Percentiles rank a stretch among this genome's conserved stretches.
Evolutionary conservation across 129 eudicot genomes (phyloP).

Genomic region (Centaurea solstitialis): DNA sequence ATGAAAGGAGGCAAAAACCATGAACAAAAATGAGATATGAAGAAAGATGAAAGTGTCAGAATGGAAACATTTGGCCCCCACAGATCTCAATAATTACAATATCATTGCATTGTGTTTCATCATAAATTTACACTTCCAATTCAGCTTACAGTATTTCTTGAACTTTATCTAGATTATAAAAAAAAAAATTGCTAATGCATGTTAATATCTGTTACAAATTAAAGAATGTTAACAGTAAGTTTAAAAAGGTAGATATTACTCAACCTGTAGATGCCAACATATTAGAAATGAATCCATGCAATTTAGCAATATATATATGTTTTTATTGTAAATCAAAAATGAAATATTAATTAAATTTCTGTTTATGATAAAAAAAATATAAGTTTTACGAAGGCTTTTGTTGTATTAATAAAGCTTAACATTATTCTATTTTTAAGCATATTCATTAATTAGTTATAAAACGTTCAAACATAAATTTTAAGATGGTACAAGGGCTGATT

Average conservation of each 20-base stretch:
- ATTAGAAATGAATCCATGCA: not conserved
- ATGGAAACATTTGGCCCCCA: slow-evolving; percentile 26
- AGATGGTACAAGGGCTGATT: no score
- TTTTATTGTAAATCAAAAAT: not conserved
- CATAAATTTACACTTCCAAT: not conserved
- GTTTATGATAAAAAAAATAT: no score
- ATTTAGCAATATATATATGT: no score
- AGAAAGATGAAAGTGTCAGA: not conserved
- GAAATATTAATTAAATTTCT: no score
- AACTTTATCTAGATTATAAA: not conserved
- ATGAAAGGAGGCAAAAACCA: slow-evolving; percentile 5
- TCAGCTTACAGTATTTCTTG: not conserved
- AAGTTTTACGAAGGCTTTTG: not conserved
- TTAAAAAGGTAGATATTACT: not conserved
- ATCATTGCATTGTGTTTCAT: slow-evolving; percentile 20
- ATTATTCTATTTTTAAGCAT: not conserved
- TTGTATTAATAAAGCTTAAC: not conserved
- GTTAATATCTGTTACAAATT: not conserved
- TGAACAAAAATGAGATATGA: slow-evolving; percentile 8
- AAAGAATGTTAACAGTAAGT: not conserved
- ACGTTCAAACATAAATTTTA: no score
- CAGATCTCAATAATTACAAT: slow-evolving; percentile 13
- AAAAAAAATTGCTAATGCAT: no score
- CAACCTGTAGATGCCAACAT: no score
- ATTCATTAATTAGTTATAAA: not conserved